These are phyloP conservation scores for Adansonia grandidieri DNA, from an alignment of 441 rosid genomes.

Conservation along the genomic window DNA sequence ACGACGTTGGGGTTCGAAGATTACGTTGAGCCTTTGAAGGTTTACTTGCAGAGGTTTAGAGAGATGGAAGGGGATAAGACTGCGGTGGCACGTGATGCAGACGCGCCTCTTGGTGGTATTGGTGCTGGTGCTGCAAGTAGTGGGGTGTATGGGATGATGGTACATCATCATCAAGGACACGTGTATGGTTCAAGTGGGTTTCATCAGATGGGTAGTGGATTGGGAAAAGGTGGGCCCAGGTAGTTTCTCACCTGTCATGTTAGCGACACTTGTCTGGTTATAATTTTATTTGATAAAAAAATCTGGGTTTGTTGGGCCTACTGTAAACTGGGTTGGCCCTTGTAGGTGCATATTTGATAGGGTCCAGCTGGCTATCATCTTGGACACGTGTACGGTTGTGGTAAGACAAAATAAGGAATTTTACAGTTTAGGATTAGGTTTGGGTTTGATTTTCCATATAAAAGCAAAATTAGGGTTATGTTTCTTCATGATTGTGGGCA, in stretches of 20 bases:
- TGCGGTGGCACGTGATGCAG: conserved; percentile 44
- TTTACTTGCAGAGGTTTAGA: conserved; percentile 44
- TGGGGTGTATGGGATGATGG: conserved; percentile 36
- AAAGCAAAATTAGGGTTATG: neutral
- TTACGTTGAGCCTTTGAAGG: conserved; percentile 47
- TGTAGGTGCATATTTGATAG: neutral
- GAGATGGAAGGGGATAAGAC: conserved; percentile 61
- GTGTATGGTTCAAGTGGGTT: conserved; percentile 44
- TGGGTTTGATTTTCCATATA: neutral
- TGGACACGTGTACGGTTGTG: neutral
- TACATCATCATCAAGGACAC: conserved; percentile 49
- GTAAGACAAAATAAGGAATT: too few relatives aligned
- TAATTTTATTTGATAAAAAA: neutral
- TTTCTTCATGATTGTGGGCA: too few relatives aligned
- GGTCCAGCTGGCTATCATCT: neutral
- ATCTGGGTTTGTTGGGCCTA: neutral
- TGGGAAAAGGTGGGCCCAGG: conserved; percentile 18
- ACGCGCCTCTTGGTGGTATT: conserved; percentile 33
- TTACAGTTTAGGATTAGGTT: neutral
- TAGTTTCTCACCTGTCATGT: neutral
- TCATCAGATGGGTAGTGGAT: conserved; percentile 41
- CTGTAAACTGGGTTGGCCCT: neutral
- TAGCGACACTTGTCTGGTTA: neutral
- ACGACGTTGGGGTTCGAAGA: conserved; percentile 52
- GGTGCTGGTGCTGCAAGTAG: neutral